Percentiles rank a stretch among this genome's conserved stretches.
Conservation (phyloP, 805 yeast species). For the Metschnikowia hibisci region DNA sequence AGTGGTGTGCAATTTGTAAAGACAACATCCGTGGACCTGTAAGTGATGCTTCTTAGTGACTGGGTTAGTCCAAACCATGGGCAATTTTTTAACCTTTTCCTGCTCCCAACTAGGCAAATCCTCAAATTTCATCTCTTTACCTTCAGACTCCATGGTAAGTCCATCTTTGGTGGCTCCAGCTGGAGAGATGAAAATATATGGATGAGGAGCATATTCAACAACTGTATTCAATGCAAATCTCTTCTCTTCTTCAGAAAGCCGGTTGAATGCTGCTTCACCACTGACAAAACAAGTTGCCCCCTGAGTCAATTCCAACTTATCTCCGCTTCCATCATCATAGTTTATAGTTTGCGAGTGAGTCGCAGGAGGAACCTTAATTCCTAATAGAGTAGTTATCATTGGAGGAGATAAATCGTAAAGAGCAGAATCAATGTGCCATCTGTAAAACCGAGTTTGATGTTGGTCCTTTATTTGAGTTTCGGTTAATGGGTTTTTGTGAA, state of each 20-base stretch:
- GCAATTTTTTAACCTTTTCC: constrained; percentile 68
- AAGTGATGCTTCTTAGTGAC: constrained; percentile 77
- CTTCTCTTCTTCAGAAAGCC: constrained; percentile 65
- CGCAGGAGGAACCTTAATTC: constrained; percentile 72
- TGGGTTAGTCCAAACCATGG: constrained; percentile 91
- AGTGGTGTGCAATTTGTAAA: constrained; percentile 54
- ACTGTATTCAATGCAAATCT: constrained; percentile 71
- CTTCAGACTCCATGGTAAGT: constrained; percentile 78
- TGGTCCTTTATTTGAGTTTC: constrained; percentile 57
- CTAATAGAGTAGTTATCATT: constrained; percentile 76
- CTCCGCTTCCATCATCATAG: constrained; percentile 53
- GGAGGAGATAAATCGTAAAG: constrained; percentile 85
- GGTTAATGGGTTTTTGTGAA: constrained; percentile 66
- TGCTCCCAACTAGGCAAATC: constrained; percentile 83
- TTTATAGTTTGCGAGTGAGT: constrained; percentile 59
- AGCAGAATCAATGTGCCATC: constrained; percentile 95
- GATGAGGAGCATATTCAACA: constrained; percentile 89
- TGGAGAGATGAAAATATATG: constrained; percentile 78
- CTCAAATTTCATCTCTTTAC: constrained; percentile 61
- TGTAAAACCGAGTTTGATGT: constrained; percentile 74
- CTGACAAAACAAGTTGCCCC: constrained; percentile 90
- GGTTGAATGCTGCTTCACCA: constrained; percentile 74
- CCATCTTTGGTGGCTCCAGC: constrained; percentile 85
- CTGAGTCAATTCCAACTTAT: constrained; percentile 61
- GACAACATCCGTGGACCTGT: constrained; percentile 88